A percentile compares a stretch with the other conserved stretches of the same genome.
Conservation (phyloP, 179 eudicot genomes). For the Kewa caespitosa region DNA sequence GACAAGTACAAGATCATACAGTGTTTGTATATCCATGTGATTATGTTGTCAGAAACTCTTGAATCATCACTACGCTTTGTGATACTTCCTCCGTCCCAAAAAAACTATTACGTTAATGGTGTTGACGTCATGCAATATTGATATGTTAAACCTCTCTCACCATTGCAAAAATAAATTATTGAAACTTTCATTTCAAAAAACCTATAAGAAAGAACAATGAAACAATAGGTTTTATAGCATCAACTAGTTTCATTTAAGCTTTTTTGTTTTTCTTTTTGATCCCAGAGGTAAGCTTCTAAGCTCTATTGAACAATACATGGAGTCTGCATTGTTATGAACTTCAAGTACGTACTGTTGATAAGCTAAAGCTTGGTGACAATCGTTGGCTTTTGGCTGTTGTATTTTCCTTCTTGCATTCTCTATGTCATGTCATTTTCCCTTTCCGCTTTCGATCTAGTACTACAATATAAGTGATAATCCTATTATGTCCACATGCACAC, state of each 20-base stretch:
- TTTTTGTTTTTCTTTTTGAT: neutral
- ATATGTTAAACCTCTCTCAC: too few relatives aligned
- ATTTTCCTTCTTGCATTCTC: slow-evolving; percentile 21
- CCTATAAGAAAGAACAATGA: too few relatives aligned
- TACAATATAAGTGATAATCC: slow-evolving; percentile 8
- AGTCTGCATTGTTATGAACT: neutral
- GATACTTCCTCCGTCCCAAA: neutral
- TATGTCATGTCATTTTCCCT: too few relatives aligned
- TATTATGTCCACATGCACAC: slow-evolving; percentile 8
- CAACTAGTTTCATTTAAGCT: neutral
- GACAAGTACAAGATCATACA: slow-evolving; percentile 7
- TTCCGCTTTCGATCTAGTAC: neutral
- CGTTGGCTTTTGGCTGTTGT: slow-evolving; percentile 23
- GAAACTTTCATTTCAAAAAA: too few relatives aligned
- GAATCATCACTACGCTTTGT: neutral
- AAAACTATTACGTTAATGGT: too few relatives aligned
- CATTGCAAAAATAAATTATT: too few relatives aligned
- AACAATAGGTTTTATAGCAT: too few relatives aligned
- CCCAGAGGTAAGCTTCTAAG: neutral
- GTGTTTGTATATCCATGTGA: slow-evolving; percentile 1
- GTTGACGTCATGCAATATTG: too few relatives aligned
- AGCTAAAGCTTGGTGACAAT: slow-evolving; percentile 14
- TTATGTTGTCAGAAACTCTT: neutral
- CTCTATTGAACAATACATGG: neutral
- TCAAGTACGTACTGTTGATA: slow-evolving; percentile 7